Conservation (phyloP, 441 rosid genomes). For the Croton laevigatus region DNA sequence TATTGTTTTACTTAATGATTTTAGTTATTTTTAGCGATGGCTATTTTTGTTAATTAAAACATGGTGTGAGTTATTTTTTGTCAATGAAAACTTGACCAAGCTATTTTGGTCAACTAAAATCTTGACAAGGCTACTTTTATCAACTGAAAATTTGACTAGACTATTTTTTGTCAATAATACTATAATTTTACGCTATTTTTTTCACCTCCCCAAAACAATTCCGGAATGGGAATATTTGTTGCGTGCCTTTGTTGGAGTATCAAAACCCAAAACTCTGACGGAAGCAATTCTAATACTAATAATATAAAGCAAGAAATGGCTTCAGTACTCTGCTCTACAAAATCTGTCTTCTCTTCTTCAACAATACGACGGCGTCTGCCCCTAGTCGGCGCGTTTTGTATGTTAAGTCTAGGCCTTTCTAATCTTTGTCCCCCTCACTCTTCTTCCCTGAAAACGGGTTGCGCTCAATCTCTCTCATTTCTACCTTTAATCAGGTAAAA, state of each 20-base stretch:
- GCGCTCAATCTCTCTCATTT: conserved; percentile 49
- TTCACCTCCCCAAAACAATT: too few species aligned
- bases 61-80: too few species aligned
- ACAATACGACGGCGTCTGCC: conserved; percentile 60
- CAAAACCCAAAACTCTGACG: conserved; percentile 10
- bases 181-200: too few species aligned
- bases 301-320: conserved; percentile 38
- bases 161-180: too few species aligned
- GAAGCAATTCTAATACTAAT: conserved; percentile 18
- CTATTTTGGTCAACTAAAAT: too few species aligned
- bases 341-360: conserved; percentile 33
- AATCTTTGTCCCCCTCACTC: conserved; percentile 36
- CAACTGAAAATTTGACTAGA: too few species aligned
- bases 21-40: too few species aligned
- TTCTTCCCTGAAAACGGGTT: conserved; percentile 47
- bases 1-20: too few species aligned
- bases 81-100: too few species aligned
- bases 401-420: conserved; percentile 59
- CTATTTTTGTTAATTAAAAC: too few species aligned
- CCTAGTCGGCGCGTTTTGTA: conserved; percentile 66
- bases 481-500: conserved; percentile 46
- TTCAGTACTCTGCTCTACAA: conserved; percentile 24
- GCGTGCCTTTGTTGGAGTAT: conserved; percentile 29
- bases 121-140: too few species aligned
- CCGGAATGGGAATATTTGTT: not conserved